Conservation (phyloP, 2,329 filamentous ascomycete genomes). For the Trichoderma sp. region DNA sequence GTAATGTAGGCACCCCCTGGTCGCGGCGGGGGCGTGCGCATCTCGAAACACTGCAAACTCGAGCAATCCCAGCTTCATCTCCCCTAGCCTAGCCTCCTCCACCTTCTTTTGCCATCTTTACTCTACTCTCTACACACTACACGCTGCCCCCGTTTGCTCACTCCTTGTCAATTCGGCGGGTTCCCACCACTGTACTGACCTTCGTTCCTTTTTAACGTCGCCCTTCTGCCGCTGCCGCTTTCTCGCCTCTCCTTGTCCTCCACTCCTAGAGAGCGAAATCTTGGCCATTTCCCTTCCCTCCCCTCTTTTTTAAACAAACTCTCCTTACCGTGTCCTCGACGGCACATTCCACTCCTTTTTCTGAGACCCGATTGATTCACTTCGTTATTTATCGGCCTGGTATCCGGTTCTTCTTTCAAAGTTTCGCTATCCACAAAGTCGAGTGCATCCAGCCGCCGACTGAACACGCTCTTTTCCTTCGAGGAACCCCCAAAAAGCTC, state of each 20-base stretch:
- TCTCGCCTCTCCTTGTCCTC: slow-evolving; percentile 29
- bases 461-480: slow-evolving; percentile 10
- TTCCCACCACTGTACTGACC: slow-evolving; percentile 11
- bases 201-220: slow-evolving; percentile 35
- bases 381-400: slow-evolving; percentile 15
- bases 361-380: slow-evolving; percentile 6
- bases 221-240: slow-evolving; percentile 24
- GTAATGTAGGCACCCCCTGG: not conserved
- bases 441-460: slow-evolving; percentile 21
- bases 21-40: slow-evolving; percentile 3
- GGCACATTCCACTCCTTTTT: slow-evolving; percentile 37
- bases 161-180: slow-evolving; percentile 12
- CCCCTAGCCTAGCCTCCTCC: slow-evolving; percentile 4
- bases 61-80: slow-evolving; percentile 14
- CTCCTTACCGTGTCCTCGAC: slow-evolving; percentile 33
- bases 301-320: slow-evolving; percentile 4
- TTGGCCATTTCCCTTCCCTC: slow-evolving; percentile 8
- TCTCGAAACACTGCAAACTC: slow-evolving; percentile 16
- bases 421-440: slow-evolving; percentile 11
- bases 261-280: slow-evolving; percentile 23
- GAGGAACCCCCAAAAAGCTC: not conserved
- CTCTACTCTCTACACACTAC: slow-evolving; percentile 1
- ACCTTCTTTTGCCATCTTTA: slow-evolving; percentile 2
- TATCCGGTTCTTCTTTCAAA: slow-evolving; percentile 15
- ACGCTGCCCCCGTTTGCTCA: not conserved